Conservation (phyloP, 352 stramenopile species). For the Phytophthora multivora region DNA sequence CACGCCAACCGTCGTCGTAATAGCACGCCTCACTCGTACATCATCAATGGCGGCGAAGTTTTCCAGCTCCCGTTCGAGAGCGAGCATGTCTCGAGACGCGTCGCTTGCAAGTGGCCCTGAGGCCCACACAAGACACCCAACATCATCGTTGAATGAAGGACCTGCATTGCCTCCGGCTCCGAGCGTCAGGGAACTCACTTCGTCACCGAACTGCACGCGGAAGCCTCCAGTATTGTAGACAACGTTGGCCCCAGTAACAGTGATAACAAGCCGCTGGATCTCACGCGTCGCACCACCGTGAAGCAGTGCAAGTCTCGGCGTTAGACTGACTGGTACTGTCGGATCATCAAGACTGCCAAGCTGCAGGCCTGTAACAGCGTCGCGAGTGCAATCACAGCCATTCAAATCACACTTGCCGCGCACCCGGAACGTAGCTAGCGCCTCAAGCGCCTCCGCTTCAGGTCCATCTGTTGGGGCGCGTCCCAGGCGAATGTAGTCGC, state of each 20-base stretch:
- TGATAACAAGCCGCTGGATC: constrained; percentile 71
- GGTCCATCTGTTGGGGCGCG: constrained; percentile 29
- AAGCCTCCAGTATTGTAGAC: constrained; percentile 79
- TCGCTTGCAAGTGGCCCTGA: constrained; percentile 53
- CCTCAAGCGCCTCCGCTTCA: constrained; percentile 18
- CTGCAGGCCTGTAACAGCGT: constrained; percentile 37
- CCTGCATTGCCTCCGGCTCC: constrained; percentile 68
- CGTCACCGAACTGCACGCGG: constrained; percentile 89
- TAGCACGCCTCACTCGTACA: constrained; percentile 61
- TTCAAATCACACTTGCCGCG: constrained; percentile 55
- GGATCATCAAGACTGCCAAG: constrained; percentile 54
- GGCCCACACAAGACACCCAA: constrained; percentile 80
- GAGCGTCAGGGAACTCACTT: constrained; percentile 86
- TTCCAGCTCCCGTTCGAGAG: constrained; percentile 71
- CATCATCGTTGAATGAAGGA: constrained; percentile 71
- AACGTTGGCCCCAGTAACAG: constrained; percentile 35
- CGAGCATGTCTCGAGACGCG: constrained; percentile 45
- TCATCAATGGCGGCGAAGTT: constrained; percentile 72
- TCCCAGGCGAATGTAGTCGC: constrained; percentile 71
- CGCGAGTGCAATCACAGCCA: constrained; percentile 48
- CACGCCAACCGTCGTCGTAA: constrained; percentile 48
- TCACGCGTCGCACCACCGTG: constrained; percentile 60
- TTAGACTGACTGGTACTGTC: constrained; percentile 47
- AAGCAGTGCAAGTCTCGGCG: constrained; percentile 33
- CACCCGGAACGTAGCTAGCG: constrained; percentile 60